Evolutionary conservation across 2,329 filamentous ascomycete species (phyloP).

Genomic region (Myriangium duriaei): DNA sequence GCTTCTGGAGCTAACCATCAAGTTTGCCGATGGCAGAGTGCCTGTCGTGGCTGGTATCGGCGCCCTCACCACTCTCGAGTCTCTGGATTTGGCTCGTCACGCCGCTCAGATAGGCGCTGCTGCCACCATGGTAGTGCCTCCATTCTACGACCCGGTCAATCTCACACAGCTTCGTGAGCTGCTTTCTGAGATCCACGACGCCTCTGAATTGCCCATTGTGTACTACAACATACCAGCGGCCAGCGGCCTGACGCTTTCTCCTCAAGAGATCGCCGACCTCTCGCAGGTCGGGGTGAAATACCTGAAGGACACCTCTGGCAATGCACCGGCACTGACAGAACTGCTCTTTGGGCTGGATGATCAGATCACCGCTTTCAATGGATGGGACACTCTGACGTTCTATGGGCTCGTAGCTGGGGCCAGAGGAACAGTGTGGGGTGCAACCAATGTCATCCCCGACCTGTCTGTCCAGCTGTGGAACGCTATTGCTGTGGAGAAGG

Average conservation of each 20-base stretch:
- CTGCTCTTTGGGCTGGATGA: conserved; percentile 32
- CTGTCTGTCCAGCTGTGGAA: conserved; percentile 37
- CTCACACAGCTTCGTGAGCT: no score
- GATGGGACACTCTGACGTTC: conserved; percentile 43
- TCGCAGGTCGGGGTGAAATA: no score
- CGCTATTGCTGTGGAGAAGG: conserved; percentile 30
- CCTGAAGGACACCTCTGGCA: no score
- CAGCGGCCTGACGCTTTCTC: no score
- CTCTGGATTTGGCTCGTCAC: conserved; percentile 30
- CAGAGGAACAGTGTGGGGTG: conserved; percentile 39
- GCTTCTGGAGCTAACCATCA: conserved; percentile 28
- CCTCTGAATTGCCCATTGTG: no score
- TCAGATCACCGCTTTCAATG: conserved; percentile 38
- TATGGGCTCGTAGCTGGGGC: conserved; percentile 40
- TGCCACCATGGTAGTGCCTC: conserved; percentile 38
- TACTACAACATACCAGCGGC: no score
- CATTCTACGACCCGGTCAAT: conserved; percentile 40
- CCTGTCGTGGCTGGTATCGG: conserved; percentile 35
- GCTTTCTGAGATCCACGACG: no score
- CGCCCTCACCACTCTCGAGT: conserved; percentile 30
- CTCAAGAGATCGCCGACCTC: no score
- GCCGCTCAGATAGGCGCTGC: conserved; percentile 28
- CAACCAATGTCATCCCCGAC: conserved; percentile 39
- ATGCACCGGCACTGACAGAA: no score
- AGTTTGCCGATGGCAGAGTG: conserved; percentile 29